Conservation (phyloP, 1,284 basidiomycete species). For the Sporisorium iseilematis-ciliati region DNA sequence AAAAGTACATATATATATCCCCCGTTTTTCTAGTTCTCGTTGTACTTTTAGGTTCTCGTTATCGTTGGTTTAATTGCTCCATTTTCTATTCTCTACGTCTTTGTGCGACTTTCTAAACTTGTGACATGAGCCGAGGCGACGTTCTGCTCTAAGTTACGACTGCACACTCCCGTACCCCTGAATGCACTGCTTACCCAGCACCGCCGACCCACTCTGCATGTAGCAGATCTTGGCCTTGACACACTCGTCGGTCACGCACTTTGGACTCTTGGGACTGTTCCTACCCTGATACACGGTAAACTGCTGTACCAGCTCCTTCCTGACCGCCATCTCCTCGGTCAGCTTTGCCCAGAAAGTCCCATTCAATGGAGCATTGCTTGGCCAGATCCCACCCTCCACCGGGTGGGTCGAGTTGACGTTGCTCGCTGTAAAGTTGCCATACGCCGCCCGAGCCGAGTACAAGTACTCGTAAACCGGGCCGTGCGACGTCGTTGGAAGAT, state of each 20-base stretch:
- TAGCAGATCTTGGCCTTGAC: conserved; percentile 81
- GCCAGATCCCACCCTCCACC: conserved; percentile 72
- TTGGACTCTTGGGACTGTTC: conserved; percentile 73
- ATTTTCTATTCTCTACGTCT: background rate
- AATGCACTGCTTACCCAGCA: conserved; percentile 76
- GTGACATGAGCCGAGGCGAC: too few species aligned
- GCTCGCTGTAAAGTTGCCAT: conserved; percentile 73
- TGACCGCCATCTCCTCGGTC: conserved; percentile 79
- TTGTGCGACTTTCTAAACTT: background rate
- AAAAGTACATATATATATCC: too few species aligned
- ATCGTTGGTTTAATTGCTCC: background rate
- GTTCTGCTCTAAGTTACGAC: background rate
- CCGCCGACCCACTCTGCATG: conserved; percentile 78
- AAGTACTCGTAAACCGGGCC: conserved; percentile 80
- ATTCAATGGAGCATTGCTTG: conserved; percentile 78
- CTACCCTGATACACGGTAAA: conserved; percentile 82
- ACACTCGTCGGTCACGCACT: conserved; percentile 77
- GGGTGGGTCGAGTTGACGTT: conserved; percentile 21
- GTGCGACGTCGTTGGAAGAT: conserved; percentile 73
- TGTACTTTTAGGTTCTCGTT: conserved; percentile 6
- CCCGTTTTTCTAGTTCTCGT: background rate
- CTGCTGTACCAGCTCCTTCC: conserved; percentile 76
- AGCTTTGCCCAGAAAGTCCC: conserved; percentile 86
- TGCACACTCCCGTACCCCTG: conserved; percentile 80
- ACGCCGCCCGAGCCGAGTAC: conserved; percentile 79